Evolutionary conservation across 768 basidiomycete species (phyloP).

Genomic region (Scleroderma citrinum): DNA sequence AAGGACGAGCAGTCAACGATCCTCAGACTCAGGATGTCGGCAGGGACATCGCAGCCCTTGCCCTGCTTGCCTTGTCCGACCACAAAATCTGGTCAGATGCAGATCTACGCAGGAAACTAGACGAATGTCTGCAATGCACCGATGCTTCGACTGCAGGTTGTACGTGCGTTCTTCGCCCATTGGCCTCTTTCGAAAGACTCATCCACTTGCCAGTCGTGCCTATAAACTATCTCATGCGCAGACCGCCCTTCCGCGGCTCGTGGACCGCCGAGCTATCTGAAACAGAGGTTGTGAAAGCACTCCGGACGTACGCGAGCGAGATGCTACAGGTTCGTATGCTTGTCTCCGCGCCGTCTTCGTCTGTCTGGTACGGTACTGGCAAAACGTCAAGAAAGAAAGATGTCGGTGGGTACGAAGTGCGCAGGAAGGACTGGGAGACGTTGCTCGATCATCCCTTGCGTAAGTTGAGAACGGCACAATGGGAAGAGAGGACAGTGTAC

Average conservation of each 20-base stretch:
- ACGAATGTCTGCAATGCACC: conserved; percentile 20
- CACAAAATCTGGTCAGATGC: conserved; percentile 61
- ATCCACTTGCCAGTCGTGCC: conserved; percentile 45
- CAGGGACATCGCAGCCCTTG: conserved; percentile 45
- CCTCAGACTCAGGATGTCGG: conserved; percentile 17
- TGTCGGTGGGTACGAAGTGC: conserved; percentile 59
- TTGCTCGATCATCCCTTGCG: conserved; percentile 15
- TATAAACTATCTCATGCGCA: conserved; percentile 47
- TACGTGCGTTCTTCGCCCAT: conserved; percentile 28
- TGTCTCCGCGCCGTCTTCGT: conserved; percentile 38
- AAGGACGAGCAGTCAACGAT: conserved; percentile 14
- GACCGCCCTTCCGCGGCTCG: conserved; percentile 23
- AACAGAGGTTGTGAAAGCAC: conserved; percentile 47
- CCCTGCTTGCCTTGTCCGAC: conserved; percentile 62
- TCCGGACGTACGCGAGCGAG: conserved; percentile 45
- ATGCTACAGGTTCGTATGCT: conserved; percentile 58
- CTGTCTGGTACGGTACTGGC: conserved; percentile 31
- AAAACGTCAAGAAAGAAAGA: conserved; percentile 27
- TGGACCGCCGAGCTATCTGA: conserved; percentile 30
- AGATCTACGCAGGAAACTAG: conserved; percentile 46
- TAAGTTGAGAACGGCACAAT: conserved; percentile 38
- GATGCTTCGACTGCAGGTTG: conserved; percentile 34
- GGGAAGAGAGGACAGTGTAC: conserved; percentile 64
- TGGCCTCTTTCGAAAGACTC: conserved; percentile 3
- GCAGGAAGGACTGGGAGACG: conserved; percentile 42